Evolutionary conservation across 139 green algal genomes (phyloP).

Genomic region (Micractinium conductrix): DNA sequence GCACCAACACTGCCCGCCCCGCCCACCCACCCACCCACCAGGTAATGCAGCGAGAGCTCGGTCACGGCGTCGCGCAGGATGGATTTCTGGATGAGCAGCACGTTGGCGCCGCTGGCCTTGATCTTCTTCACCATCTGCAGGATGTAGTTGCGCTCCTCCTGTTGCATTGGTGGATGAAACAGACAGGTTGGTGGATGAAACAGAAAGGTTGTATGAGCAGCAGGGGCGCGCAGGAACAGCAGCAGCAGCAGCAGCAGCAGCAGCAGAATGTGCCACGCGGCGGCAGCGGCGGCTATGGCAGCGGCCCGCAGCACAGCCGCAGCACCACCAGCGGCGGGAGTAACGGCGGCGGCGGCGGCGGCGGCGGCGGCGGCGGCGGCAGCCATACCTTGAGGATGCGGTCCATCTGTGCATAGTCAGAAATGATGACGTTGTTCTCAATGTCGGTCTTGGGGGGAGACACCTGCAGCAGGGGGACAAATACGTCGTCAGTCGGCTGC

Average conservation of each 20-base stretch:
- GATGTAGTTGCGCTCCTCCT: conserved; percentile 99
- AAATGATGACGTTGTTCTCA: conserved; percentile 97
- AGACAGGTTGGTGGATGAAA: too few relatives aligned
- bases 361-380: too few relatives aligned
- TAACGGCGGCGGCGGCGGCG: too few relatives aligned
- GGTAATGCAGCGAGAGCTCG: conserved; percentile 98
- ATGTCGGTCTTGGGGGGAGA: conserved; percentile 98
- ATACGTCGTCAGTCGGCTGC: too few relatives aligned
- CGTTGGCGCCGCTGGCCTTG: conserved; percentile 94
- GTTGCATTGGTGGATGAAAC: too few relatives aligned
- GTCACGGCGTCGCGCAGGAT: conserved; percentile 97
- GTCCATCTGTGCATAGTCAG: conserved; percentile 58
- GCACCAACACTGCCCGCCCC: background rate
- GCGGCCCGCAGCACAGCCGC: too few relatives aligned
- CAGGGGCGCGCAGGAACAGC: too few relatives aligned
- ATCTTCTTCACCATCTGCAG: conserved; percentile 99
- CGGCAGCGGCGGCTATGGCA: background rate
- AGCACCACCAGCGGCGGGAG: too few relatives aligned
- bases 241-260: too few relatives aligned
- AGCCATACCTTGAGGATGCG: conserved; percentile 59
- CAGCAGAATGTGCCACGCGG: conserved; percentile 68
- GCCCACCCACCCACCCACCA: conserved; percentile 56
- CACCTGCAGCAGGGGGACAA: conserved; percentile 90
- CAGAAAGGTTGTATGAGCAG: too few relatives aligned
- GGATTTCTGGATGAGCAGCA: conserved; percentile 99